phyloP scores from a whole-genome alignment of 257 asterid genomes.

The Nemophila menziesii region DNA sequence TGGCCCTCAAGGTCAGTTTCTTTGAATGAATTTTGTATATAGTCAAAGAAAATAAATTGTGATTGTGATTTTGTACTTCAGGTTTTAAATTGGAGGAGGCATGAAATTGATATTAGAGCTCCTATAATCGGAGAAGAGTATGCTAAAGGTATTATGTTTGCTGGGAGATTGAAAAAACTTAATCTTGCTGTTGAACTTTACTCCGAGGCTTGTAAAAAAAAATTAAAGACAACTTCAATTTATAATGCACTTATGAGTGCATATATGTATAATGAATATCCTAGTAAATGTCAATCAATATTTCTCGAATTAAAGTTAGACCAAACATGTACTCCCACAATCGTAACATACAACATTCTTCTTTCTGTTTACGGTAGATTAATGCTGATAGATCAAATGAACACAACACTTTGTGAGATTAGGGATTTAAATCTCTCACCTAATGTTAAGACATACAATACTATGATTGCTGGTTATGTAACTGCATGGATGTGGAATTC shows the following conservation, averaged over 20 bases:
- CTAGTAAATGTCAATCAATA: constrained; percentile 41
- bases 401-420: constrained; percentile 44
- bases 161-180: constrained; percentile 42
- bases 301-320: constrained; percentile 53
- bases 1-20: constrained; percentile 54
- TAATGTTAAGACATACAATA: constrained; percentile 40
- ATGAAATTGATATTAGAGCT: constrained; percentile 32
- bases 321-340: constrained; percentile 42
- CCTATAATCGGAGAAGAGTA: constrained; percentile 73
- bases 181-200: constrained; percentile 61
- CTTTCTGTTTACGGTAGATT: constrained; percentile 60
- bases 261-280: constrained; percentile 34
- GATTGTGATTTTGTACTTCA: constrained; percentile 17
- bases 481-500: constrained; percentile 85
- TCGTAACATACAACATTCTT: constrained; percentile 70
- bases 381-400: constrained; percentile 71
- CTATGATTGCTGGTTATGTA: constrained; percentile 61
- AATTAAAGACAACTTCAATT: constrained; percentile 32
- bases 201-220: constrained; percentile 47
- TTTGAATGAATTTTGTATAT: background rate
- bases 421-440: constrained; percentile 37
- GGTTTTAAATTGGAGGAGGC: constrained; percentile 85
- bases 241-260: constrained; percentile 70
- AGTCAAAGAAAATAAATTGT: constrained; percentile 3
- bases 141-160: constrained; percentile 47